A percentile compares a stretch with the other conserved stretches of the same genome.
Conservation (phyloP, 768 basidiomycete species). For the Pisolithus microcarpus region DNA sequence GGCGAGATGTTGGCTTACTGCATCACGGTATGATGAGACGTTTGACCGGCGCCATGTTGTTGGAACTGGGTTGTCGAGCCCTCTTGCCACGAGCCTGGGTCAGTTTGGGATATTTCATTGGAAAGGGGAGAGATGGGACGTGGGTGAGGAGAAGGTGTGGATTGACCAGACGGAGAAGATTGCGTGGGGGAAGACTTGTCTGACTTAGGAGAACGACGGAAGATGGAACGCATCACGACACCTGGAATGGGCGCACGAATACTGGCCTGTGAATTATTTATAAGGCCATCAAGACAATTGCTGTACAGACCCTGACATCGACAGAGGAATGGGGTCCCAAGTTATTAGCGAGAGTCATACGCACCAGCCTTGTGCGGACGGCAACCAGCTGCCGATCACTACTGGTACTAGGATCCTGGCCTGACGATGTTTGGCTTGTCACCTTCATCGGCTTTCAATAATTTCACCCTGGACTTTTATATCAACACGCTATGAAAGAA, state of each 20-base stretch:
- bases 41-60: neutral
- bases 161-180: neutral
- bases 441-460: too few relatives aligned
- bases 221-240: neutral
- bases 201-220: neutral
- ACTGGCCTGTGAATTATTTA: too few relatives aligned
- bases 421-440: too few relatives aligned
- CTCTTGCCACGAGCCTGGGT: neutral
- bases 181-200: neutral
- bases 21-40: slow-evolving; percentile 1
- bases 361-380: too few relatives aligned
- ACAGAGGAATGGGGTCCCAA: too few relatives aligned
- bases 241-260: neutral
- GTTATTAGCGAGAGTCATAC: too few relatives aligned
- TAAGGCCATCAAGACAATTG: too few relatives aligned
- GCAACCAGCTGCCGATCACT: too few relatives aligned
- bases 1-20: slow-evolving; percentile 10
- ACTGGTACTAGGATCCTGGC: too few relatives aligned
- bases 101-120: neutral
- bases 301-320: too few relatives aligned
- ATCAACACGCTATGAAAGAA: too few relatives aligned
- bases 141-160: neutral
- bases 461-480: too few relatives aligned
- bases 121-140: neutral
- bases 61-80: neutral